Conservation (phyloP, 176 grass and related monocot genomes). For the Triticum dicoccoides region DNA sequence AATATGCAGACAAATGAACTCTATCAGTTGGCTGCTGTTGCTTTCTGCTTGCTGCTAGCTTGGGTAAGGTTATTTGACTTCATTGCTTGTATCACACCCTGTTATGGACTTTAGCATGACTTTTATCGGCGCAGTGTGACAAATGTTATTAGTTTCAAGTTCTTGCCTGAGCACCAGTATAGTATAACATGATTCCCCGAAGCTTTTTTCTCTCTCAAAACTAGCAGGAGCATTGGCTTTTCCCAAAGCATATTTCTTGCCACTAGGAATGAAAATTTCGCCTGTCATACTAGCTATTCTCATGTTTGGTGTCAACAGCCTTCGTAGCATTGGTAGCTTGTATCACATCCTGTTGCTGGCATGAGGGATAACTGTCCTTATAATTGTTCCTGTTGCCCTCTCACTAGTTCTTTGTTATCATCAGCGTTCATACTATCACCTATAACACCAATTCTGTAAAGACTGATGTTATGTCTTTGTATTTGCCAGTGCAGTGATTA, state of each 20-base stretch:
- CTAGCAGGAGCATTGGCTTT: background rate
- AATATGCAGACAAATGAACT: constrained; percentile 92
- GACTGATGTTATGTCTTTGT: constrained; percentile 46
- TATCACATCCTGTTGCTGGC: background rate
- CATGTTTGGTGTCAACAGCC: background rate
- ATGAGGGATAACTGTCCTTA: background rate
- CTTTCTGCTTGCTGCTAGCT: constrained; percentile 91
- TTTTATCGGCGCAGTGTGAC: background rate
- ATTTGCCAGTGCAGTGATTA: constrained; percentile 90
- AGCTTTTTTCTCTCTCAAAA: background rate
- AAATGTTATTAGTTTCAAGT: constrained; percentile 18
- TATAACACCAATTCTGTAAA: background rate
- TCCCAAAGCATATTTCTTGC: background rate
- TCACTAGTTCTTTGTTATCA: background rate
- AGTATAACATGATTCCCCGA: background rate
- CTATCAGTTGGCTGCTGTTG: constrained; percentile 90
- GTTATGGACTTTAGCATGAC: background rate
- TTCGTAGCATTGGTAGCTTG: background rate
- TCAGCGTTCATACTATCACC: background rate
- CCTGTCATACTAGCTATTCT: constrained; percentile 2
- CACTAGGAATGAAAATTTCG: background rate
- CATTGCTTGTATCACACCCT: constrained; percentile 2
- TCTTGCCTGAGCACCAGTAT: background rate
- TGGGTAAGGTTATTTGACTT: constrained; percentile 68
- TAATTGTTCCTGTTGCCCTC: background rate